phyloP scores from a whole-genome alignment of 495 filamentous ascomycete genomes.

The Tuber microsphaerosporum region DNA sequence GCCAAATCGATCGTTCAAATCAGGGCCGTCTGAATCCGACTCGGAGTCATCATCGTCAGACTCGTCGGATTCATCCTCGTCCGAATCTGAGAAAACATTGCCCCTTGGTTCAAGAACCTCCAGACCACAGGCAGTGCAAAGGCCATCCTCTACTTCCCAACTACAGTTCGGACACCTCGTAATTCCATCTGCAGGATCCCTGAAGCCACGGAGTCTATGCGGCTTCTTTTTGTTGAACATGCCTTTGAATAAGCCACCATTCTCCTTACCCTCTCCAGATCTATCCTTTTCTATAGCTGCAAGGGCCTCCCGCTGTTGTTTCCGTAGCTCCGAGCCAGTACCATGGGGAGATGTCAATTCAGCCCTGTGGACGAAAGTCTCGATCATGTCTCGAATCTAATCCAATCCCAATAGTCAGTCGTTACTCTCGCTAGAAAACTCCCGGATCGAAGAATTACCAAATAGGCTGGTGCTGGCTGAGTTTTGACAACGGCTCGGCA shows the following conservation, averaged over 20 bases:
- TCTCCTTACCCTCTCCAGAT: conserved; percentile 46
- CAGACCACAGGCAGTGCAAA: conserved; percentile 52
- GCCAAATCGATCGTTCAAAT: background rate
- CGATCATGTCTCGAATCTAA: conserved; percentile 61
- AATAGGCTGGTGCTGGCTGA: conserved; percentile 62
- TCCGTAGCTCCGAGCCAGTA: conserved; percentile 54
- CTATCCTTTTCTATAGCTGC: conserved; percentile 49
- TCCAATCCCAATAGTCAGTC: conserved; percentile 3
- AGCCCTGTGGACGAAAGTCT: conserved; percentile 57
- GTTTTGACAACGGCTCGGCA: conserved; percentile 56
- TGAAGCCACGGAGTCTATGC: conserved; percentile 42
- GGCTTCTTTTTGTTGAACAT: conserved; percentile 48
- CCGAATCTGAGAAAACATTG: conserved; percentile 37
- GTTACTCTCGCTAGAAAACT: background rate
- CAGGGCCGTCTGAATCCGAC: conserved; percentile 41
- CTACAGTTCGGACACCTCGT: conserved; percentile 57
- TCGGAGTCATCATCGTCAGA: conserved; percentile 24
- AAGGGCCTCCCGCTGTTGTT: conserved; percentile 55
- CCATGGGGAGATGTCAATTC: conserved; percentile 60
- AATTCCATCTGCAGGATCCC: conserved; percentile 57
- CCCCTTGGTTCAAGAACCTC: conserved; percentile 31
- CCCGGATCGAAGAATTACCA: conserved; percentile 44
- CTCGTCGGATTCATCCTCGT: conserved; percentile 34
- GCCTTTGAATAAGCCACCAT: conserved; percentile 60
- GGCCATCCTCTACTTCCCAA: conserved; percentile 58